Base-by-base conservation (phyloP, 2,329 filamentous ascomycete species). In the Pezicula rhizophila region DNA sequence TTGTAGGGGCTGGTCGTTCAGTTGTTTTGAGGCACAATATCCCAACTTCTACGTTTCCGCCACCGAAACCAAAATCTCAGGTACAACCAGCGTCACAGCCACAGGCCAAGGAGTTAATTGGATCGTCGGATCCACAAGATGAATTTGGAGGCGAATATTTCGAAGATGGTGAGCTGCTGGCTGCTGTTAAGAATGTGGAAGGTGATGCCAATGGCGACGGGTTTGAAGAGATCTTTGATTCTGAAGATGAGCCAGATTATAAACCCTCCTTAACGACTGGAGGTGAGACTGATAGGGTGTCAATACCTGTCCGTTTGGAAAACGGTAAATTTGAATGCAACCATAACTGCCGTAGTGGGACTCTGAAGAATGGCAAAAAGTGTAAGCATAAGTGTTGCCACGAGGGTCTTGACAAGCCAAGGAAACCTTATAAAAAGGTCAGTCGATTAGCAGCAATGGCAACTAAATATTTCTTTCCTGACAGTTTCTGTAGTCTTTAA, bases 241-340 rank as follows among this genome's bases (percentile, higher is more conserved):
- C 77, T 43, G 75, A 81, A 12, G 69, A 77, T 35, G 64, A 74
- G 7, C 41, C 38, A 54, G 47, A 25, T 17, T 25, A 45, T 15
- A 46, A 48, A 31, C 42, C 42, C 37, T 33, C 28, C n/a, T 14
- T 48, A 26, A 4, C 15, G 10, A 18, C 7, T 26, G 31, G 6
- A 38, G 52, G 17, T 15, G 8, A 6, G 17, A 44, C 33, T 6
- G 26, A 43, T n/a, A 48, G 35, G n/a, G 49, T 45, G 1, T n/a
- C 35, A 75, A 42, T 12, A 11, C 74, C 80, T 4, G 62, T 68
- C 1, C 75, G 74, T 56, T 74, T 90, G 52, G 66, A 72, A 0
- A 91, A 87, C 59, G 87, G 86, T 0, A 87, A 77, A 59, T 91
- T 84, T 80, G 75, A 76, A 33, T 92, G 87, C 66, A 85, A 85